Percentiles rank a stretch among this genome's conserved stretches.
These are phyloP conservation scores for Colletotrichum sp. DNA, from an alignment of 2,329 filamentous ascomycete species.

Conservation along the genomic window DNA sequence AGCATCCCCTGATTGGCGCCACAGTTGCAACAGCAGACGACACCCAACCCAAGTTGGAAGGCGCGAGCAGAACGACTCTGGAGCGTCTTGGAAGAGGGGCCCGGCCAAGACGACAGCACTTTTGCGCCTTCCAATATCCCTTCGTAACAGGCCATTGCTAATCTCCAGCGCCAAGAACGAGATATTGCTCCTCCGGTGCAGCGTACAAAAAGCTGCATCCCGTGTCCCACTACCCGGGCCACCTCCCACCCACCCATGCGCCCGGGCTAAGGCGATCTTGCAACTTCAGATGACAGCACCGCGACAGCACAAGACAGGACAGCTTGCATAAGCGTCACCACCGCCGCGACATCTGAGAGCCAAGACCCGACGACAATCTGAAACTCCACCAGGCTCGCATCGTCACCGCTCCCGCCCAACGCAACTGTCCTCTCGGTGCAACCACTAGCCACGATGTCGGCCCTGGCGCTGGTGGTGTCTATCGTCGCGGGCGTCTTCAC, in stretches of 20 bases:
- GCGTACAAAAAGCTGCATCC: background rate
- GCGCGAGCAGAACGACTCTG: slow-evolving; percentile 6
- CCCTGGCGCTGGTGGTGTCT: background rate
- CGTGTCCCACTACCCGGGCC: background rate
- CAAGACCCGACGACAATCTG: background rate
- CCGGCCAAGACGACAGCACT: background rate
- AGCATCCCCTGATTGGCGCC: slow-evolving; percentile 7
- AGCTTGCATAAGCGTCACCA: slow-evolving; percentile 11
- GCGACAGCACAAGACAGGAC: slow-evolving; percentile 5
- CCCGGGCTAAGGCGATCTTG: background rate
- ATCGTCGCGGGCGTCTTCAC: slow-evolving; percentile 16
- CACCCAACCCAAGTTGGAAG: slow-evolving; percentile 20
- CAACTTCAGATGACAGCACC: slow-evolving; percentile 17
- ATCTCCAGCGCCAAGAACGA: background rate
- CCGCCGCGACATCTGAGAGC: background rate
- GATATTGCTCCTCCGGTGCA: background rate
- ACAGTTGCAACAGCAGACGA: slow-evolving; percentile 8
- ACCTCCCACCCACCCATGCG: background rate
- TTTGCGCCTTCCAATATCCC: background rate
- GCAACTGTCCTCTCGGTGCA: background rate
- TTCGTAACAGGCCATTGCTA: background rate
- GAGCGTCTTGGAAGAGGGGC: slow-evolving; percentile 13
- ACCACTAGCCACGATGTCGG: background rate
- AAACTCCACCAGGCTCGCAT: background rate
- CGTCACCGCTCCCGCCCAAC: background rate